Base-by-base conservation (phyloP, 2,329 filamentous ascomycete species). In the Trichoderma pleuroti region DNA sequence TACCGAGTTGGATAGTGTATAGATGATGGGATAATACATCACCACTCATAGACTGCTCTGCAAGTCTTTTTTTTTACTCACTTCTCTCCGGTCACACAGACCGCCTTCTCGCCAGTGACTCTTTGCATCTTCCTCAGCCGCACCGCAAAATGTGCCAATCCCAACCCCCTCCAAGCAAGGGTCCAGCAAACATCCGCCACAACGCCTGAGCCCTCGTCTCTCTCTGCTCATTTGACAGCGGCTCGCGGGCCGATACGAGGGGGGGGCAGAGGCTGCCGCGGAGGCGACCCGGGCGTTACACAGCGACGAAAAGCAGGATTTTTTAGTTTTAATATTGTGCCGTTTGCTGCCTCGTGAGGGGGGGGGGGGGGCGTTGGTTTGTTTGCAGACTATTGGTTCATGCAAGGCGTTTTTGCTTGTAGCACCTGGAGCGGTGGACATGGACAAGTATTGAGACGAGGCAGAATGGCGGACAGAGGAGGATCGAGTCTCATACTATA, bases 381-480 rank as follows among this genome's bases (percentile, higher is more conserved):
- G 65, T 49, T 68, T 68, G 54, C 65, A 26, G 64, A 59, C 64
- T 67, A 57, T 67, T 52, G 42, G 21, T 34, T 64, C n/a, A 24
- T 16, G 24, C 28, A 4, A 4, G 18, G 30, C 42, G 3, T 28
- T 28, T 1, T 34, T 7, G 56, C 26, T n/a, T 28, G 24, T 46
- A n/a, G 9, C 26, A 30, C 28, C 28, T 57, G 1, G 28, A 57
- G 28, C 21, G 54, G 5, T n/a, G 5, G 16, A 11, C 16, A n/a
- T 21, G 36, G 10, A 5, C 9, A 34, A 2, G n/a, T 16, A 11
- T 24, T 18, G 21, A 39, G 34, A 24, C 21, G 34, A 30, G 34
- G 34, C 34, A 26, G 34, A 18, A 26, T 18, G 5, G 42, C 5
- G 16, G 1, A 42, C 16, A 36, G 24, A 3, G n/a, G 34, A 28